phyloP scores from a whole-genome alignment of 257 asterid genomes.

The Parsonsia alboflavescens region DNA sequence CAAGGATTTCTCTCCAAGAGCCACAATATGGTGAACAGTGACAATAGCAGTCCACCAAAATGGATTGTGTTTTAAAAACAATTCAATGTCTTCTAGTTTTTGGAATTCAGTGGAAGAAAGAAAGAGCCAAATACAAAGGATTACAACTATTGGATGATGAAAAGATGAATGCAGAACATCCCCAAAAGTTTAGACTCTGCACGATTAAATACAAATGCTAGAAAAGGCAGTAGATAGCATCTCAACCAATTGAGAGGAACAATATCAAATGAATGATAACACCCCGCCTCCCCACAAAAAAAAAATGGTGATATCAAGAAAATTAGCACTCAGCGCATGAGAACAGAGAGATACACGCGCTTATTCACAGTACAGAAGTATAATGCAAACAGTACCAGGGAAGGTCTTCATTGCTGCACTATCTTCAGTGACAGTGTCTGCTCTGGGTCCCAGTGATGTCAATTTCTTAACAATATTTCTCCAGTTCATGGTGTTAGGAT shows the following conservation, averaged over 20 bases:
- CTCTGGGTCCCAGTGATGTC: constrained; percentile 57
- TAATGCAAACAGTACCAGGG: constrained; percentile 40
- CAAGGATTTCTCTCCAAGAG: background rate
- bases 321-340: background rate
- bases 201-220: background rate
- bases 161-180: background rate
- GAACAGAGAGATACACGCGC: background rate
- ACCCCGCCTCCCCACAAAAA: background rate
- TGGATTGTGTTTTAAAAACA: background rate
- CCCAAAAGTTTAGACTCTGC: background rate
- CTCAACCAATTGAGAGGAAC: background rate
- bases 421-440: constrained; percentile 32
- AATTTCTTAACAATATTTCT: constrained; percentile 75
- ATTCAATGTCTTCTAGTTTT: background rate
- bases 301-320: background rate
- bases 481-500: constrained; percentile 85
- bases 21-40: background rate
- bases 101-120: background rate
- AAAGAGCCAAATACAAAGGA: background rate
- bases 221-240: background rate
- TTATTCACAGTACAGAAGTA: background rate
- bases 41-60: background rate
- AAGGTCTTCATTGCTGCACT: constrained; percentile 28
- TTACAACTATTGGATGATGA: background rate
- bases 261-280: background rate